Base-by-base conservation (phyloP, 108 stramenopile genomes). In the Epithemia pelagica region DNA sequence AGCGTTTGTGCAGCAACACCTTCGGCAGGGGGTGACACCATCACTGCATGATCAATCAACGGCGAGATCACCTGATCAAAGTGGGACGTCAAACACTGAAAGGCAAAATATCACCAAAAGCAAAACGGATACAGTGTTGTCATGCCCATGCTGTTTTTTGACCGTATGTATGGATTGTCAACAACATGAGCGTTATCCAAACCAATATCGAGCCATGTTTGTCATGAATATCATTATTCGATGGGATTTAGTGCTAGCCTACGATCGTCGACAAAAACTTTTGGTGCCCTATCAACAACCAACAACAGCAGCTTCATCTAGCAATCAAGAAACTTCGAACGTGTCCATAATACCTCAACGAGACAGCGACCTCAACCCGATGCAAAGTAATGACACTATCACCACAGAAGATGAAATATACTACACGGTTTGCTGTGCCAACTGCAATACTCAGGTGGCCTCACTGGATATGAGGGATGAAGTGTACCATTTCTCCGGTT, bases 81-180 rank as follows among this genome's bases (percentile, higher is more conserved):
- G 2, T n/a, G 32, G 22, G 23, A 59, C 30, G 64, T 52, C 25
- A 65, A 69, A 64, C 52, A 46, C 37, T 10, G 37, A 46, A 46
- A 46, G 15, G 37, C 5, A 46, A 5, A 20, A 32, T 23, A 63
- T 21, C 18, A 18, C 24, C 32, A 30, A 27, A 30, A 65, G 55
- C 66, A 73, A 32, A 56, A 81, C 53, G 64, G 88, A 89, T 66
- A 89, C 88, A 22, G 72, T 88, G 0, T 74, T 94, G 53, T 79
- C 80, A 30, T 94, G 92, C 61, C 92, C 92, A 21, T 87, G 89
- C 30, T 94, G 92, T 61, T 94, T 94, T 59, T 77, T 70, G 52
- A 86, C 84, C 71, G 86, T 94, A 28, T 90, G 89, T 59, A 91
- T 94, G 90, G 92, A 94, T 79, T 94, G 89, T 74, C 92, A 94